phyloP scores from a whole-genome alignment of 2,329 filamentous ascomycete species.

The Nakataea oryzae region DNA sequence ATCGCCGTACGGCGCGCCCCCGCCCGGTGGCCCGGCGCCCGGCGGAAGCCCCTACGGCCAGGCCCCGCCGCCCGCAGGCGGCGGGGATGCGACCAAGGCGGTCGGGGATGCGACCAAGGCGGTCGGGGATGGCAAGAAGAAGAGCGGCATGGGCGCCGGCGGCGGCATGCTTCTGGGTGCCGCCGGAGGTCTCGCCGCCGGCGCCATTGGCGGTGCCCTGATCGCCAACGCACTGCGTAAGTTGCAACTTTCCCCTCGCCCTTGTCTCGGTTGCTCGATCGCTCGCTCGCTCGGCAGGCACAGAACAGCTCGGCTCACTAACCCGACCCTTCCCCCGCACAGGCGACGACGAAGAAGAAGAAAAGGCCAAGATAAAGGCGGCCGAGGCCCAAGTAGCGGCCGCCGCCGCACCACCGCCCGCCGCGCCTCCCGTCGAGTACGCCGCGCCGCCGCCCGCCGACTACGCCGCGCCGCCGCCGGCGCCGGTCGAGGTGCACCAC shows the following conservation, averaged over 20 bases:
- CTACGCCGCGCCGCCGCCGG: neutral
- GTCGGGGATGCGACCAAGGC: neutral
- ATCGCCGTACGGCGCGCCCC: neutral
- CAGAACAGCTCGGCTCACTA: neutral
- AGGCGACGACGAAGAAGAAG: constrained; percentile 17
- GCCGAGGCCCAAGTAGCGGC: too few species aligned
- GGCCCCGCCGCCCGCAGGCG: neutral
- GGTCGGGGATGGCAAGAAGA: constrained; percentile 9
- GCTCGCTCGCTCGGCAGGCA: neutral
- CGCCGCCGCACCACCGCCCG: constrained; percentile 3
- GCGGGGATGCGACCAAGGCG: neutral
- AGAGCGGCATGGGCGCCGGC: constrained; percentile 30
- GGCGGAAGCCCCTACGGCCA: neutral
- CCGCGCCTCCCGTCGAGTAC: neutral
- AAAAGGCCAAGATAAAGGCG: constrained; percentile 5
- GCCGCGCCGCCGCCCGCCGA: neutral
- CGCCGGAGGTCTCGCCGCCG: constrained; percentile 45
- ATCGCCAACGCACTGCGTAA: constrained; percentile 45
- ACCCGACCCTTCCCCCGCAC: neutral
- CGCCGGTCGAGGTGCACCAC: neutral
- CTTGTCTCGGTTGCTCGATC: neutral
- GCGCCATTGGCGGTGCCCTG: constrained; percentile 45
- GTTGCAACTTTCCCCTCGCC: constrained; percentile 12
- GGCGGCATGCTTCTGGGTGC: constrained; percentile 44
- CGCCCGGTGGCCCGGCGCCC: neutral